These are phyloP conservation scores for Codiaeum variegatum DNA, from an alignment of 441 rosid species.

Conservation along the genomic window DNA sequence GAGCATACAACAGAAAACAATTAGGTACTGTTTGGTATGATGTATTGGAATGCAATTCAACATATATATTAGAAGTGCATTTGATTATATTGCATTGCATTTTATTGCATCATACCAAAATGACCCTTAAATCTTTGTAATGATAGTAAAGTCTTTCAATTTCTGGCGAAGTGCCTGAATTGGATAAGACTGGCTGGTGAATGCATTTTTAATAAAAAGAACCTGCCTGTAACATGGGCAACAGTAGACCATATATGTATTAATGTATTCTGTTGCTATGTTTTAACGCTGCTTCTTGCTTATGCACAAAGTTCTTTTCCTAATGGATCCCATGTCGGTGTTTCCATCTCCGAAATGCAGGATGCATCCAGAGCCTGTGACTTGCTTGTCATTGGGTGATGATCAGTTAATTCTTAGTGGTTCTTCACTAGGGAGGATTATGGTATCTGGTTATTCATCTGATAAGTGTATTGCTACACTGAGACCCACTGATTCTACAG, in stretches of 20 bases:
- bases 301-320: not conserved
- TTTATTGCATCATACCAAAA: too few relatives aligned
- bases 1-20: not conserved
- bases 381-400: conserved; percentile 66
- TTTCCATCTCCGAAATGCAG: conserved; percentile 34
- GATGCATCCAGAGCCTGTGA: conserved; percentile 69
- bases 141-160: not conserved
- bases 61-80: too few relatives aligned
- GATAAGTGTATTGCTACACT: conserved; percentile 60
- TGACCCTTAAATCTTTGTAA: conserved; percentile 4
- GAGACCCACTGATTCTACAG: conserved; percentile 56
- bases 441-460: conserved; percentile 53
- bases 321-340: not conserved
- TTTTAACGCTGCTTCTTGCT: not conserved
- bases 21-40: too few relatives aligned
- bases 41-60: too few relatives aligned
- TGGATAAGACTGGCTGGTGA: not conserved
- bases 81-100: too few relatives aligned
- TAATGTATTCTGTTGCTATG: not conserved
- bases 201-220: not conserved
- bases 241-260: not conserved
- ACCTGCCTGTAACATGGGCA: not conserved
- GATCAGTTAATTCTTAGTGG: conserved; percentile 67
- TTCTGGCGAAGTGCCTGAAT: not conserved
- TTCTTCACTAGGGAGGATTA: conserved; percentile 67